Conservation (phyloP, 2,329 filamentous ascomycete species). For the Talaromyces sp. region DNA sequence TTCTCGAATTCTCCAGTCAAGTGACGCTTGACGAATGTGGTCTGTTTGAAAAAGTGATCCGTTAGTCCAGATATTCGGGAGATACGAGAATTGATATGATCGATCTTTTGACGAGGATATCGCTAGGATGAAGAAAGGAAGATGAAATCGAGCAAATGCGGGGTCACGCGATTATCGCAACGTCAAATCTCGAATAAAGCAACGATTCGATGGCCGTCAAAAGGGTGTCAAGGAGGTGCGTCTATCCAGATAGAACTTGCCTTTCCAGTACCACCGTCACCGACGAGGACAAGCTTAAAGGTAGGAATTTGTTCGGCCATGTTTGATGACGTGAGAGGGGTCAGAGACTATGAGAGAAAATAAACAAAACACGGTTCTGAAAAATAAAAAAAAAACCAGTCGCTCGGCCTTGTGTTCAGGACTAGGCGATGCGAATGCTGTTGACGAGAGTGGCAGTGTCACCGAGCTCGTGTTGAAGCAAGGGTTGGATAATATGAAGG, state of each 20-base stretch:
- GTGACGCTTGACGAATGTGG: constrained; percentile 99
- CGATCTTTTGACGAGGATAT: neutral
- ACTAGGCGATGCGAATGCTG: constrained; percentile 21
- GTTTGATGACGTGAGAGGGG: constrained; percentile 23
- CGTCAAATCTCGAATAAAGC: neutral
- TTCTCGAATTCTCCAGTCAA: constrained; percentile 99
- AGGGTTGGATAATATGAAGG: constrained; percentile 21
- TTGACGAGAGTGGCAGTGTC: constrained; percentile 12
- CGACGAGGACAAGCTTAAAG: constrained; percentile 99
- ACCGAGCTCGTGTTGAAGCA: constrained; percentile 21
- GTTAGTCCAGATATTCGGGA: constrained; percentile 4
- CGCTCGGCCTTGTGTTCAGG: constrained; percentile 18
- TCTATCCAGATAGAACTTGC: constrained; percentile 49
- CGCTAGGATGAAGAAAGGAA: neutral
- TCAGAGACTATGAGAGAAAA: constrained; percentile 14
- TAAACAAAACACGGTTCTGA: constrained; percentile 11
- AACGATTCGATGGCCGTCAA: neutral
- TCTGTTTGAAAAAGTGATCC: constrained; percentile 51
- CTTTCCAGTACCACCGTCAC: constrained; percentile 99
- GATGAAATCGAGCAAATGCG: constrained; percentile 4
- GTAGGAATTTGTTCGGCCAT: constrained; percentile 70
- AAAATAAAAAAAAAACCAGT: neutral
- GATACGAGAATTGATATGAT: neutral
- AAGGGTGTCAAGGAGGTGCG: no score
- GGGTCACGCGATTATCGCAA: constrained; percentile 13